A percentile compares a stretch with the other conserved stretches of the same genome.
These are phyloP conservation scores for Fraxinus ornus DNA, from an alignment of 305 asterid species.

Conservation along the genomic window DNA sequence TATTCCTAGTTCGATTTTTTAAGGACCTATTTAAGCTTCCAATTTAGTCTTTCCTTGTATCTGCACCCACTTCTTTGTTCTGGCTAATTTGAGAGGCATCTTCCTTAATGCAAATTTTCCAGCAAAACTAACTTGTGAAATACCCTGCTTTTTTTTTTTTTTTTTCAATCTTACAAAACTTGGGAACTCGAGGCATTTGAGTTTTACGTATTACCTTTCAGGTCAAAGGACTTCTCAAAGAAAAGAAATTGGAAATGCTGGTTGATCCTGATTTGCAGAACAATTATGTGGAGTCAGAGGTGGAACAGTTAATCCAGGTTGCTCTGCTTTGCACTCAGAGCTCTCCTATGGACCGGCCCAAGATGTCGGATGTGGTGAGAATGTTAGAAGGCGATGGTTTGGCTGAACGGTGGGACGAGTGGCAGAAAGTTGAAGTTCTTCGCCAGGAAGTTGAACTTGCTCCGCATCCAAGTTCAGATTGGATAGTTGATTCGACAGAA, in stretches of 20 bases:
- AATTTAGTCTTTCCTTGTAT: neutral
- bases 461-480: conserved; percentile 53
- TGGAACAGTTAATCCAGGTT: conserved; percentile 77
- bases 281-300: conserved; percentile 62
- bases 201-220: conserved; percentile 26
- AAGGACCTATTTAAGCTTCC: neutral
- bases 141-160: neutral
- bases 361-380: conserved; percentile 85
- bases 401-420: conserved; percentile 90
- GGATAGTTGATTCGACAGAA: conserved; percentile 70
- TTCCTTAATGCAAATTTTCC: neutral
- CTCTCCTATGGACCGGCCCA: conserved; percentile 75
- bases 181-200: neutral
- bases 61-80: neutral
- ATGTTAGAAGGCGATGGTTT: conserved; percentile 92
- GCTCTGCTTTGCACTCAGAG: conserved; percentile 82
- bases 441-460: conserved; percentile 60
- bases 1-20: neutral
- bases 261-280: conserved; percentile 71
- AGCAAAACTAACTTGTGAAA: neutral
- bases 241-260: conserved; percentile 64
- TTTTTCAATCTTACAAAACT: neutral
- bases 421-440: conserved; percentile 86
- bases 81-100: neutral
- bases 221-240: conserved; percentile 77